Conservation (phyloP, 2,329 filamentous ascomycete genomes). For the Trichocomaceae sp. region DNA sequence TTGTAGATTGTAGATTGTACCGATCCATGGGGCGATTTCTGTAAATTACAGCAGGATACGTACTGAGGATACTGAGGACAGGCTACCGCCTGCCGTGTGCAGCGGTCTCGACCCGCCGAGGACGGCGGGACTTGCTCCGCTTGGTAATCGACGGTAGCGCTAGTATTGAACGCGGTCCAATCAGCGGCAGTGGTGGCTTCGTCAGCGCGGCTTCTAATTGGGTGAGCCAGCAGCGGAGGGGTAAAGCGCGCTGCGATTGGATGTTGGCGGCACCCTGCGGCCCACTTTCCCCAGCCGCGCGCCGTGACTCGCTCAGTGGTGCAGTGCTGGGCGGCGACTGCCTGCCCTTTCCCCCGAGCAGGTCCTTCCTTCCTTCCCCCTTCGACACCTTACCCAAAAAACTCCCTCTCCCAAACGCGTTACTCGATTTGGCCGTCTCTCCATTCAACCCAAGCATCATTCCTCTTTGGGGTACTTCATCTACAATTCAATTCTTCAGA, state of each 20-base stretch:
- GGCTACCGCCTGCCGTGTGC: slow-evolving; percentile 14
- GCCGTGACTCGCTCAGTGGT: slow-evolving; percentile 5
- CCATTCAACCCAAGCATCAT: slow-evolving; percentile 36
- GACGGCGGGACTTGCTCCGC: slow-evolving; percentile 2
- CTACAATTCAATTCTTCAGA: too few species aligned
- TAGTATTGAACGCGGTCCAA: background rate
- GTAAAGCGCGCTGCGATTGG: background rate
- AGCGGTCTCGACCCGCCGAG: slow-evolving; percentile 10
- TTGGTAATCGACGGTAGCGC: background rate
- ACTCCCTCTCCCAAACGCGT: slow-evolving; percentile 36
- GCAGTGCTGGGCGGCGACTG: slow-evolving; percentile 13
- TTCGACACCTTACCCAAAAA: slow-evolving; percentile 35
- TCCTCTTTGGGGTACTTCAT: slow-evolving; percentile 38
- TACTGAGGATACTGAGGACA: too few species aligned
- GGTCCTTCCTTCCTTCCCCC: slow-evolving; percentile 14
- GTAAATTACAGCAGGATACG: background rate
- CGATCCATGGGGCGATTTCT: background rate
- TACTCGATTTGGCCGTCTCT: slow-evolving; percentile 42
- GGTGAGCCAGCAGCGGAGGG: background rate
- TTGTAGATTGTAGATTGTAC: too few species aligned
- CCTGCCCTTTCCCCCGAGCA: slow-evolving; percentile 16
- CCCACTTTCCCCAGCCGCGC: slow-evolving; percentile 10
- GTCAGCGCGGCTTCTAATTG: background rate
- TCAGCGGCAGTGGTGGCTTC: background rate
- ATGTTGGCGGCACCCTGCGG: background rate